phyloP scores from a whole-genome alignment of 306 rosid genomes.

The Cucumis hystrix region DNA sequence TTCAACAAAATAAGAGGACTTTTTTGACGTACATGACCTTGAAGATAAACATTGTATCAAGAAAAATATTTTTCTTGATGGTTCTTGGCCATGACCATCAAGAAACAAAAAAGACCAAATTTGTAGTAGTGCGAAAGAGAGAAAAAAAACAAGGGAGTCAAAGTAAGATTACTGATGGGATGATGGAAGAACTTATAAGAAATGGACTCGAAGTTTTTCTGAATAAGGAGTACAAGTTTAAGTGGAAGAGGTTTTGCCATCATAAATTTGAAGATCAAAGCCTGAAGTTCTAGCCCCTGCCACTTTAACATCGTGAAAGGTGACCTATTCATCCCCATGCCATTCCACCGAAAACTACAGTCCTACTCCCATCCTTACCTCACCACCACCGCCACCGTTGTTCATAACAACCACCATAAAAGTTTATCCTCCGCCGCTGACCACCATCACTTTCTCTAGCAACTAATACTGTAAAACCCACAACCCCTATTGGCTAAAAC shows the following conservation, averaged over 20 bases:
- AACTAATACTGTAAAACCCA: background rate
- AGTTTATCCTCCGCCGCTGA: background rate
- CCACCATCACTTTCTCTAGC: background rate
- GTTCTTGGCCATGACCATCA: too few relatives aligned
- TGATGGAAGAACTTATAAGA: conserved; percentile 47
- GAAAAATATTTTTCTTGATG: too few relatives aligned
- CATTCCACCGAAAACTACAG: background rate
- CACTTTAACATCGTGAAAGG: conserved; percentile 79
- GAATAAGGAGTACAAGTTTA: conserved; percentile 70
- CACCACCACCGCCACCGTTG: conserved; percentile 9
- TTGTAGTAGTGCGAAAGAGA: too few relatives aligned
- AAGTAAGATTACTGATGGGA: conserved; percentile 40
- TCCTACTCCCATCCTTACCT: background rate
- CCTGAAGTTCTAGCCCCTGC: conserved; percentile 86
- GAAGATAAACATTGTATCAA: too few relatives aligned
- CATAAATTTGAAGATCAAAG: conserved; percentile 75
- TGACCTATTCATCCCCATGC: conserved; percentile 31
- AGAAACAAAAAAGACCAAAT: too few relatives aligned
- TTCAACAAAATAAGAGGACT: too few relatives aligned
- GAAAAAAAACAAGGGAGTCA: background rate
- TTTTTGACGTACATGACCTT: too few relatives aligned
- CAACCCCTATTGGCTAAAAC: background rate
- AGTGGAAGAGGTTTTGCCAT: conserved; percentile 77
- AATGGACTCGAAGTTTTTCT: conserved; percentile 56
- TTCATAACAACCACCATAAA: background rate